Percentiles rank a stretch among this genome's conserved stretches.
These are phyloP conservation scores for Leptographium radiaticola DNA, from an alignment of 2,329 filamentous ascomycete species.

Conservation along the genomic window DNA sequence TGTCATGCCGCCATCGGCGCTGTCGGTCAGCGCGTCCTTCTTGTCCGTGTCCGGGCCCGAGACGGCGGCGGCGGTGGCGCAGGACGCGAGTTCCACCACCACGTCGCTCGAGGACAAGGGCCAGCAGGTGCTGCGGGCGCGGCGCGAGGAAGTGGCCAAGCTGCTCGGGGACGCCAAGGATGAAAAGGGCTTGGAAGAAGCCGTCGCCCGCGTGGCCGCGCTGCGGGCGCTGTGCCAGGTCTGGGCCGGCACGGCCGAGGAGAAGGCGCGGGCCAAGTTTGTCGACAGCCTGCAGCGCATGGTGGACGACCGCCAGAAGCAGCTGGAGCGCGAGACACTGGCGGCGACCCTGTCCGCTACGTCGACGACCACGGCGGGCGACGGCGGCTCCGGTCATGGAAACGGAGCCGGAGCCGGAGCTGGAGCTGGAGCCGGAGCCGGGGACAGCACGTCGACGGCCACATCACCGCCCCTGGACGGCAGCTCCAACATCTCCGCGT, in stretches of 20 bases:
- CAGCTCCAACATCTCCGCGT: neutral
- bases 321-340: slow-evolving; percentile 33
- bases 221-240: slow-evolving; percentile 64
- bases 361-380: slow-evolving; percentile 13
- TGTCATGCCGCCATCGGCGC: slow-evolving; percentile 76
- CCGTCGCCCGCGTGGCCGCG: slow-evolving; percentile 60
- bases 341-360: slow-evolving; percentile 22
- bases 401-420: neutral
- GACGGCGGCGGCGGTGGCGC: slow-evolving; percentile 26
- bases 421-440: neutral
- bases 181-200: slow-evolving; percentile 51
- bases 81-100: slow-evolving; percentile 28
- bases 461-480: neutral
- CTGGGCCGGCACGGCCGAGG: slow-evolving; percentile 93
- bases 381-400: too few species aligned
- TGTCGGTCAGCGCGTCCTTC: slow-evolving; percentile 73
- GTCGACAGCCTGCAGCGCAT: slow-evolving; percentile 70
- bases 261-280: slow-evolving; percentile 70
- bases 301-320: slow-evolving; percentile 61
- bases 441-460: neutral
- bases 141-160: slow-evolving; percentile 58
- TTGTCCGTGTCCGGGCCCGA: slow-evolving; percentile 83
- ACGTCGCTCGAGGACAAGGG: slow-evolving; percentile 64
- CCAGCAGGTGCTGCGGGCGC: slow-evolving; percentile 59
- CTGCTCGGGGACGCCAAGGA: slow-evolving; percentile 31